These are phyloP conservation scores for Crataegus laevigata DNA, from an alignment of 306 rosid genomes.

Conservation along the genomic window DNA sequence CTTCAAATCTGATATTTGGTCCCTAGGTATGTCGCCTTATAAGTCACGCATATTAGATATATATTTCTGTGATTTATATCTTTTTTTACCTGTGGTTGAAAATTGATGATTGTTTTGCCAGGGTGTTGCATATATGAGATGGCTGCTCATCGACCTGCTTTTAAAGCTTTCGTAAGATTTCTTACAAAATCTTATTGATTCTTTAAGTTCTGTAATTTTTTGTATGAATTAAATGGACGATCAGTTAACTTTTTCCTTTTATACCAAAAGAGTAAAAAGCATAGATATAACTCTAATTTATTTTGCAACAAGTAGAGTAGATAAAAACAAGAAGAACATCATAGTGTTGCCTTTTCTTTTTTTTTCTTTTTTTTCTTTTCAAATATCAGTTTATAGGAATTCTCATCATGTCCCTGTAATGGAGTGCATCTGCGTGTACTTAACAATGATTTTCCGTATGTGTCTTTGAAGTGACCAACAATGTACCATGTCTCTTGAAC, in stretches of 20 bases:
- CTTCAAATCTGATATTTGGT: slow-evolving; percentile 99
- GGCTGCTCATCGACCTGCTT: slow-evolving; percentile 99
- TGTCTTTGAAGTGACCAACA: background rate
- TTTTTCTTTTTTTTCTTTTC: background rate
- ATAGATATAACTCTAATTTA: background rate
- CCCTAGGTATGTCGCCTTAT: slow-evolving; percentile 62
- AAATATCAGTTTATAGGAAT: background rate
- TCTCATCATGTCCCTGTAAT: background rate
- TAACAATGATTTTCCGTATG: background rate
- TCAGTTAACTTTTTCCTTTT: background rate
- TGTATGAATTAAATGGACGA: background rate
- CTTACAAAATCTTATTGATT: slow-evolving; percentile 8
- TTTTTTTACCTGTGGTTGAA: slow-evolving; percentile 27
- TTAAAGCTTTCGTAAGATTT: slow-evolving; percentile 92
- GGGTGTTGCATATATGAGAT: slow-evolving; percentile 98
- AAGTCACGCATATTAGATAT: background rate
- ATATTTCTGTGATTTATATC: background rate
- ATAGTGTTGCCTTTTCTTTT: background rate
- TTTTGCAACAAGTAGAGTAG: background rate
- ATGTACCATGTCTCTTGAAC: background rate
- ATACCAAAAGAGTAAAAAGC: background rate
- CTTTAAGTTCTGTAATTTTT: background rate
- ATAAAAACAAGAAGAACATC: background rate
- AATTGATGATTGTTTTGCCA: slow-evolving; percentile 25
- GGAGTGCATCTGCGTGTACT: background rate